Conservation (phyloP, 2,329 filamentous ascomycete species). For the Fusarium sp. region DNA sequence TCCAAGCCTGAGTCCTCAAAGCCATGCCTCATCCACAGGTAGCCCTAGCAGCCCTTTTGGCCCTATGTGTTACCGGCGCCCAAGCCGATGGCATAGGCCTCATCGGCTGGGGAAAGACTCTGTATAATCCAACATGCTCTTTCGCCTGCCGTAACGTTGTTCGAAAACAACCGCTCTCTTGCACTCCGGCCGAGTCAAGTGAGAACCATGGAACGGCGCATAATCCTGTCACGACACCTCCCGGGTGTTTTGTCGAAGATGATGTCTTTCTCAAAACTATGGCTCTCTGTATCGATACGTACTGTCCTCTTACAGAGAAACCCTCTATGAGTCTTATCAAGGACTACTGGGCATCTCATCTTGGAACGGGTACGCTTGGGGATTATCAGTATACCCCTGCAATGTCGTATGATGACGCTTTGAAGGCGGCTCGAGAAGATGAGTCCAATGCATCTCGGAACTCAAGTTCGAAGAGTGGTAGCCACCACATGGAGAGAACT, state of each 20-base stretch:
- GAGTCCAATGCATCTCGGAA: slow-evolving; percentile 30
- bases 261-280: slow-evolving; percentile 51
- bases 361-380: slow-evolving; percentile 49
- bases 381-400: slow-evolving; percentile 42
- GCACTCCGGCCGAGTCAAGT: slow-evolving; percentile 47
- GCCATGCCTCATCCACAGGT: no score
- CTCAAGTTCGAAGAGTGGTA: not conserved
- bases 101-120: slow-evolving; percentile 48
- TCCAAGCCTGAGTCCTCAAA: no score
- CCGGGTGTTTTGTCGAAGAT: slow-evolving; percentile 43
- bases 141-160: slow-evolving; percentile 54
- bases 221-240: not conserved
- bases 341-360: slow-evolving; percentile 51
- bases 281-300: slow-evolving; percentile 53
- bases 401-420: slow-evolving; percentile 50
- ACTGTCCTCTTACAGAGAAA: slow-evolving; percentile 47
- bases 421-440: slow-evolving; percentile 40
- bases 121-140: slow-evolving; percentile 53
- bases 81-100: no score
- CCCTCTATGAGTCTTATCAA: slow-evolving; percentile 36
- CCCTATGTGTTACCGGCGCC: no score
- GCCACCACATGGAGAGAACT: slow-evolving; percentile 7
- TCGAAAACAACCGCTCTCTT: slow-evolving; percentile 45
- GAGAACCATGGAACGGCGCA: slow-evolving; percentile 46
- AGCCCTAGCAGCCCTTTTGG: no score